Conservation (phyloP, 2,329 filamentous ascomycete species). For the Dactylellina drechsleri region DNA sequence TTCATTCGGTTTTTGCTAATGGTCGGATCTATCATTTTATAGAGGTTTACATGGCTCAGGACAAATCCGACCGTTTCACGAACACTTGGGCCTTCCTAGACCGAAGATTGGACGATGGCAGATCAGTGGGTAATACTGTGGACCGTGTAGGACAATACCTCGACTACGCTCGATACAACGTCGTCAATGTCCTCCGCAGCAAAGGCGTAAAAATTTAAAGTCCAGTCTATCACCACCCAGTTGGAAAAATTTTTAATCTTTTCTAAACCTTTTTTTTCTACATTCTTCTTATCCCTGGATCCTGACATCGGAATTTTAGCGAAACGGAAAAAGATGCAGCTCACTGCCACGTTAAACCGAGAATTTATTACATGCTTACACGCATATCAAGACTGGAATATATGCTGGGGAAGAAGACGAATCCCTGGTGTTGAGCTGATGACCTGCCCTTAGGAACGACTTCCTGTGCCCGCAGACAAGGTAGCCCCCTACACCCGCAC, state of each 20-base stretch:
- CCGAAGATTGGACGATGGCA: constrained; percentile 76
- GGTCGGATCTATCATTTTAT: constrained; percentile 60
- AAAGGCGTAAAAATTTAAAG: constrained; percentile 80
- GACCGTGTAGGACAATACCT: constrained; percentile 77
- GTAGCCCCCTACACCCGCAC: constrained; percentile 33
- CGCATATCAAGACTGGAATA: constrained; percentile 14
- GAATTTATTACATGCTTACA: constrained; percentile 28
- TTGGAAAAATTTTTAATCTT: constrained; percentile 17
- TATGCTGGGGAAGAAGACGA: constrained; percentile 20
- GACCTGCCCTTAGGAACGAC: constrained; percentile 38
- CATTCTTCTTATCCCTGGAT: constrained; percentile 7
- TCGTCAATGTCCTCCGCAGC: constrained; percentile 84
- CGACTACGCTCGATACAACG: constrained; percentile 80
- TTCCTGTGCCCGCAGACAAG: constrained; percentile 41
- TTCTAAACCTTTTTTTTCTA: neutral
- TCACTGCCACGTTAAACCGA: constrained; percentile 42
- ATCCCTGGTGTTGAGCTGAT: constrained; percentile 47
- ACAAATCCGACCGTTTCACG: constrained; percentile 75
- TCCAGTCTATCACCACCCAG: constrained; percentile 1
- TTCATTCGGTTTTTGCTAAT: constrained; percentile 6
- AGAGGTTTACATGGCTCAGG: constrained; percentile 95
- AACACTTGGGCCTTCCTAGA: constrained; percentile 85
- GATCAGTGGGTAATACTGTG: constrained; percentile 71
- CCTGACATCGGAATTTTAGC: constrained; percentile 40
- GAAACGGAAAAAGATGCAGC: constrained; percentile 20